These are phyloP conservation scores for Sesbania bispinosa DNA, from an alignment of 306 rosid genomes.

Conservation along the genomic window DNA sequence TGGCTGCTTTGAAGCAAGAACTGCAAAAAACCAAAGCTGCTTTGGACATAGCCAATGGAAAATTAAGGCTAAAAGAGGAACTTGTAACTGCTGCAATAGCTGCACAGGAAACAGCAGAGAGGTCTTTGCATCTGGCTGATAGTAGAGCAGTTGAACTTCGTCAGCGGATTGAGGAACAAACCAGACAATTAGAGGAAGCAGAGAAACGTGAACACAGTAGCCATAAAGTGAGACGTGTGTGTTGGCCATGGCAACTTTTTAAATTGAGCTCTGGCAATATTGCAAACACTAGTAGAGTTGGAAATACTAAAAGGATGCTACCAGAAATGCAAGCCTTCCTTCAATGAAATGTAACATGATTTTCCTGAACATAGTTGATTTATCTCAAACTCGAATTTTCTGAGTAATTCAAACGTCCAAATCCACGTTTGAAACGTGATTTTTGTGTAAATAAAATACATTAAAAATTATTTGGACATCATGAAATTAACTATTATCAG, in stretches of 20 bases:
- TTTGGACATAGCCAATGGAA: constrained; percentile 60
- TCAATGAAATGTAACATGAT: constrained; percentile 23
- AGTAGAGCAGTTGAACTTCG: constrained; percentile 60
- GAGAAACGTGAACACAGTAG: constrained; percentile 54
- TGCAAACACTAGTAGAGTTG: constrained; percentile 35
- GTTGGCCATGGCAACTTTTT: constrained; percentile 83
- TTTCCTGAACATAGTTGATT: constrained; percentile 4
- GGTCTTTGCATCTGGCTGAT: constrained; percentile 67
- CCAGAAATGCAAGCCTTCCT: constrained; percentile 84
- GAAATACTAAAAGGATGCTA: constrained; percentile 42
- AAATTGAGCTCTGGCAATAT: constrained; percentile 30
- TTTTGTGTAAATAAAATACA: too few species aligned
- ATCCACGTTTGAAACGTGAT: too few species aligned
- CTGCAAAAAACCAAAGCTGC: constrained; percentile 66
- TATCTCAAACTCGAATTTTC: constrained; percentile 1
- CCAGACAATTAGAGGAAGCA: constrained; percentile 60
- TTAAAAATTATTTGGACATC: too few species aligned
- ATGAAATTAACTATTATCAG: too few species aligned
- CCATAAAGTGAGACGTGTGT: constrained; percentile 47
- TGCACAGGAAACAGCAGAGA: constrained; percentile 87
- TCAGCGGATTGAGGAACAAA: constrained; percentile 47
- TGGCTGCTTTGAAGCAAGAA: constrained; percentile 70
- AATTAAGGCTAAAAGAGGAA: constrained; percentile 67
- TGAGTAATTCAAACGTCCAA: too few species aligned
- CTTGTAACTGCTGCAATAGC: constrained; percentile 71